Evolutionary conservation across 148 eudicot species (phyloP).

Genomic region (Linanthus parryae): DNA sequence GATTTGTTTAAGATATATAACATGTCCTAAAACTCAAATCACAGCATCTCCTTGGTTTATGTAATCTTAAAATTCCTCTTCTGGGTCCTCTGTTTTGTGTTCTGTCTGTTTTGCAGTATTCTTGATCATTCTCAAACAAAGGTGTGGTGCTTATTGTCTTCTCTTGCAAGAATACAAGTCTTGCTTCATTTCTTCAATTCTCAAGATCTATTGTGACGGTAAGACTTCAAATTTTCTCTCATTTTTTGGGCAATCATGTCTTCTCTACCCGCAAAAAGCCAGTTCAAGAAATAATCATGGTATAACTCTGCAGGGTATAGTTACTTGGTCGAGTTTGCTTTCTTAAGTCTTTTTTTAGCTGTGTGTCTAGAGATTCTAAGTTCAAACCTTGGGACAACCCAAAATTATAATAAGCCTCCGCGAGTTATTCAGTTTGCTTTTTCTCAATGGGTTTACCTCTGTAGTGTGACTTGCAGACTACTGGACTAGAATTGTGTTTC

Average conservation of each 20-base stretch:
- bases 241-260: not conserved
- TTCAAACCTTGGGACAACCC: no score
- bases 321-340: no score
- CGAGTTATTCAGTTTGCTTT: no score
- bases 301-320: no score
- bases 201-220: not conserved
- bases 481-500: no score
- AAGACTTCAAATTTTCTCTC: not conserved
- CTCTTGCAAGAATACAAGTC: not conserved
- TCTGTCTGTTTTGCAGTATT: not conserved
- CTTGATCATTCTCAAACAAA: conserved; percentile 2
- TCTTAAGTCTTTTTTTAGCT: no score
- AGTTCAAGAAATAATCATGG: no score
- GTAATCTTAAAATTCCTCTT: conserved; percentile 16
- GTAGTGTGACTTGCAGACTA: no score
- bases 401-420: no score
- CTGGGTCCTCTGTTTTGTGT: conserved; percentile 1
- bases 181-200: not conserved
- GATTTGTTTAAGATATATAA: conserved; percentile 24
- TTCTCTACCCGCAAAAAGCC: no score
- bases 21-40: conserved; percentile 16
- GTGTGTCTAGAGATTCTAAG: no score
- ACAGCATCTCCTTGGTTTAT: conserved; percentile 47
- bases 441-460: no score
- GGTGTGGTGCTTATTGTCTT: not conserved